Evolutionary conservation across 192 early-diverging fungal species (phyloP).

Genomic region (Jimgerdemannia flammicorona): DNA sequence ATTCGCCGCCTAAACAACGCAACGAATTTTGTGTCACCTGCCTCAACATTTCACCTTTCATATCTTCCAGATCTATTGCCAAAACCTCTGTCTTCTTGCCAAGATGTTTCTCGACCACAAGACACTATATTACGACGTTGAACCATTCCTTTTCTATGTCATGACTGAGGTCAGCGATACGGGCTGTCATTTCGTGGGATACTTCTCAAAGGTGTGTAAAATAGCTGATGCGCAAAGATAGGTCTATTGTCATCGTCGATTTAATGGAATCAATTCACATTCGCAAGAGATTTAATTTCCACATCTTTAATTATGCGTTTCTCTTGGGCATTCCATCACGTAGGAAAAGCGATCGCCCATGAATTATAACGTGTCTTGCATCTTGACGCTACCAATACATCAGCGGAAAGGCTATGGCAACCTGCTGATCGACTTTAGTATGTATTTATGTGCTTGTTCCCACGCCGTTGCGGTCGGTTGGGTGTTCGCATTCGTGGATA

Average conservation of each 20-base stretch:
- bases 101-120: slow-evolving; percentile 99
- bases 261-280: no score
- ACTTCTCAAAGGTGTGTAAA: slow-evolving; percentile 88
- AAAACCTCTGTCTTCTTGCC: slow-evolving; percentile 92
- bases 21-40: background rate
- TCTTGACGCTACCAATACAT: slow-evolving; percentile 82
- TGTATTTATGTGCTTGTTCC: no score
- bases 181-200: slow-evolving; percentile 91
- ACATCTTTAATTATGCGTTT: background rate
- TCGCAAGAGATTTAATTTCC: no score
- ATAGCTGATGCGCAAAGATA: no score
- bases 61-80: slow-evolving; percentile 78
- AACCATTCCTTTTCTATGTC: slow-evolving; percentile 96
- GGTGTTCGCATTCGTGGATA: background rate
- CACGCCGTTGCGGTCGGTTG: no score
- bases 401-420: slow-evolving; percentile 93
- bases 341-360: slow-evolving; percentile 81
- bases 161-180: slow-evolving; percentile 76
- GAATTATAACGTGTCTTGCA: slow-evolving; percentile 93
- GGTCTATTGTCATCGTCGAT: no score
- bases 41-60: background rate
- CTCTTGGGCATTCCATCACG: background rate
- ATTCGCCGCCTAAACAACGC: no score
- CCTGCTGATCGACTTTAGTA: slow-evolving; percentile 89
- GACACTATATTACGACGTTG: slow-evolving; percentile 95